These are phyloP conservation scores for Salvia hispanica DNA, from an alignment of 257 asterid genomes.

Conservation along the genomic window DNA sequence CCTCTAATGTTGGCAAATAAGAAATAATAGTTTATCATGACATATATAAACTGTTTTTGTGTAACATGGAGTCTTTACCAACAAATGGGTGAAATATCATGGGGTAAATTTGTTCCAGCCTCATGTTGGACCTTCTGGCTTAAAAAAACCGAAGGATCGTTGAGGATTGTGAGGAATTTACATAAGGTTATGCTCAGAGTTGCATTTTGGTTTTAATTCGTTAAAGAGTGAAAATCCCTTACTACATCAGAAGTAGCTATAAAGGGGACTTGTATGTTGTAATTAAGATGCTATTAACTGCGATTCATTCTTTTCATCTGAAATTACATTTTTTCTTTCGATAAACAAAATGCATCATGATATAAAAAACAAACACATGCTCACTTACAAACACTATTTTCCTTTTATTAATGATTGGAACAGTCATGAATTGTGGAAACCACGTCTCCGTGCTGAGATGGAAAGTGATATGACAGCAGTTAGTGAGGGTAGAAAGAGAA, in stretches of 20 bases:
- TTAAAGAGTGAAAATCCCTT: neutral
- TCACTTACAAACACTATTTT: constrained; percentile 13
- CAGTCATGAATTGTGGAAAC: constrained; percentile 97
- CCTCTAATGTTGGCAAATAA: constrained; percentile 23
- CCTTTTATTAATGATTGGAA: constrained; percentile 23
- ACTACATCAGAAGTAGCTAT: neutral
- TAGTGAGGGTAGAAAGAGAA: constrained; percentile 78
- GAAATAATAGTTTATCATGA: constrained; percentile 4
- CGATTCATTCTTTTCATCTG: neutral
- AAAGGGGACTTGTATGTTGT: neutral
- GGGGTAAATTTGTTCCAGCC: neutral
- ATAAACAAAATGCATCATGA: constrained; percentile 5
- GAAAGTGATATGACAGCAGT: constrained; percentile 92
- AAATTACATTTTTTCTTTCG: neutral
- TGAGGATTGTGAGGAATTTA: neutral
- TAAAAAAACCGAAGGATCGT: neutral
- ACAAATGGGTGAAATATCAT: neutral
- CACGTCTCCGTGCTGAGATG: constrained; percentile 91
- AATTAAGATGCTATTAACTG: neutral
- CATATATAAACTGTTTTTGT: neutral
- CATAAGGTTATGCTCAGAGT: neutral
- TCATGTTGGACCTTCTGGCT: neutral
- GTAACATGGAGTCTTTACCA: neutral
- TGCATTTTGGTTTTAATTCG: neutral
- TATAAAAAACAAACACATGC: constrained; percentile 10